Evolutionary conservation across 2,329 filamentous ascomycete species (phyloP), one percentile per base, ranked within the genome.

Genomic region (Ophiocordyceps polyrhachis-furcata): DNA sequence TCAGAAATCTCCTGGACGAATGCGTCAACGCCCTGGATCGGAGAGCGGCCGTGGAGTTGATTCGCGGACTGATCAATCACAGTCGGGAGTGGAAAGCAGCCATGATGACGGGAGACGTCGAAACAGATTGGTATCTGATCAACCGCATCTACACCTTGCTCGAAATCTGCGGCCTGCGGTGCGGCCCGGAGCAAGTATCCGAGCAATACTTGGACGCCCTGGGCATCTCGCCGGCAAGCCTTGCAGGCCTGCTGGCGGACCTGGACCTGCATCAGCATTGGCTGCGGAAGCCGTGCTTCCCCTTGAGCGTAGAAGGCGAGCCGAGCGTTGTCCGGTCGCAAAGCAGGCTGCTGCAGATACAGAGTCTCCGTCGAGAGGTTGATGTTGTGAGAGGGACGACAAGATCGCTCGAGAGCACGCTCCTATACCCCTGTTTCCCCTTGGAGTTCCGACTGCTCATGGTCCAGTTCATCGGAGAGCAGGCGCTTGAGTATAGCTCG

Each of bases 1-100:
- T 66, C n/a, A 54, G 50, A 41, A 56, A 61, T 17, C 45, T 72
- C 2, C 53, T 71, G 23, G 62, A 67, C 42, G 56, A 62, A 25
- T 67, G 65, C 46, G 56, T 69, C 11, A 52, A 57, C 38, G 55
- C 58, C 3, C 50, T 70, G 17, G 67, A 71, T 47, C 63, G 61
- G 61, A 56, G 48, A 43, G 58, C 56, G 21, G 56, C 59, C 1
- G 49, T 59, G n/a, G 49, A 49, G 13, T 44, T 64, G 35, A 49
- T 62, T 6, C 53, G 53, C 19, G 57, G 55, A 5, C 52, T 64
- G 38, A 47, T 53, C 11, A 38, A 50, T 5, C 51, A 49, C 19
- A 42, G 49, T 2, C 43, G 60, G 15, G 53, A 52, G 5, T 61
- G 58, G 52, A 48, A 51, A 14, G 41, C 42, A 5, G 46, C 57